A percentile compares a stretch with the other conserved stretches of the same genome.
These are phyloP conservation scores for Fagopyrum homotropicum DNA, from an alignment of 148 eudicot species.

Conservation along the genomic window DNA sequence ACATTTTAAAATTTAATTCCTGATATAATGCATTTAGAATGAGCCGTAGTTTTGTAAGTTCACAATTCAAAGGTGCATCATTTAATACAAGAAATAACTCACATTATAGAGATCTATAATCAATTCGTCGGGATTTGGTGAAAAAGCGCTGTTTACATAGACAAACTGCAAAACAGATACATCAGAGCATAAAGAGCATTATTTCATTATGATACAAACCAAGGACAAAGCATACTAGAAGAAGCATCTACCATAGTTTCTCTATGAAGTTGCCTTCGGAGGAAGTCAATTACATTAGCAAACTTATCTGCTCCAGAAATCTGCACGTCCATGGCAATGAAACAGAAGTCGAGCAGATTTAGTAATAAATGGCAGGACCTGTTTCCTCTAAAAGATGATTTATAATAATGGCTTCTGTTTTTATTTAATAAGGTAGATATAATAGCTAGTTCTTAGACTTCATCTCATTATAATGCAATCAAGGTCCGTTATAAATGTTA, in stretches of 20 bases:
- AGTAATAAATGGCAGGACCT: background rate
- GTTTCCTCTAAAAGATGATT: background rate
- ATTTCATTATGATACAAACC: background rate
- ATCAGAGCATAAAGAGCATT: background rate
- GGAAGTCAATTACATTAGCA: slow-evolving; percentile 80
- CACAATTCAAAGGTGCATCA: background rate
- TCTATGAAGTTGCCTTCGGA: slow-evolving; percentile 84
- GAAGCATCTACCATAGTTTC: slow-evolving; percentile 61
- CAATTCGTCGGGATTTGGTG: slow-evolving; percentile 85
- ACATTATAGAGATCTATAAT: slow-evolving; percentile 78
- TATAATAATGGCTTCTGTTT: background rate
- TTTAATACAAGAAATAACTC: slow-evolving; percentile 23
- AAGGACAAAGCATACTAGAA: background rate
- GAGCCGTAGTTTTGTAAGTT: background rate
- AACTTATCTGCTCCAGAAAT: slow-evolving; percentile 79
- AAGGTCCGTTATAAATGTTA: background rate
- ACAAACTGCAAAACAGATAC: slow-evolving; percentile 51
- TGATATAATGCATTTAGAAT: too few relatives aligned
- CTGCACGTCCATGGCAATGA: slow-evolving; percentile 23
- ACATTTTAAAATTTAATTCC: too few relatives aligned
- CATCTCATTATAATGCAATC: background rate
- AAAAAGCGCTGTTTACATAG: slow-evolving; percentile 89
- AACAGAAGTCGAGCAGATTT: background rate
- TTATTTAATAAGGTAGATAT: background rate
- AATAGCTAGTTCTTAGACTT: background rate